Evolutionary conservation across 352 stramenopile species (phyloP).

Genomic region (Phytophthora fragariaefolia): DNA sequence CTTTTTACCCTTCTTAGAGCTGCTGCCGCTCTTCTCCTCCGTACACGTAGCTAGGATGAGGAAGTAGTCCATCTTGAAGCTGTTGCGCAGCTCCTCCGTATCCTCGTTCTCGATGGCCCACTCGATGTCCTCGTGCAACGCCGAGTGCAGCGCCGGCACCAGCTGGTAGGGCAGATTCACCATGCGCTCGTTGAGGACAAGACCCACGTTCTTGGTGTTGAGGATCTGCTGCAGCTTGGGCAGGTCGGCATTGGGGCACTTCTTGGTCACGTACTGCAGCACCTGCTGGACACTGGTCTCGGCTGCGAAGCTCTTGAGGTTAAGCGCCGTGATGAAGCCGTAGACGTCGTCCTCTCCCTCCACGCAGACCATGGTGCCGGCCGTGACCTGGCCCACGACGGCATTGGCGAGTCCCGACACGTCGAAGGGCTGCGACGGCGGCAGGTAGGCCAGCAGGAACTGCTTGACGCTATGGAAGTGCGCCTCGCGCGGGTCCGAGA

Average conservation of each 20-base stretch:
- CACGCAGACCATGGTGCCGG: conserved; percentile 83
- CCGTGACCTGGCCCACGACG: conserved; percentile 75
- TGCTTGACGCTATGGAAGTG: conserved; percentile 91
- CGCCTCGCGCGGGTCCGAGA: conserved; percentile 77
- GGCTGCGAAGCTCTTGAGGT: conserved; percentile 57
- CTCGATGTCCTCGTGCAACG: conserved; percentile 87
- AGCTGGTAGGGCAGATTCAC: conserved; percentile 89
- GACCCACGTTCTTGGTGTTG: conserved; percentile 57
- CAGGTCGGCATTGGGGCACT: conserved; percentile 59
- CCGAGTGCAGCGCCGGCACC: conserved; percentile 78
- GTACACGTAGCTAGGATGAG: conserved; percentile 75
- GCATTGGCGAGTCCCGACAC: conserved; percentile 82
- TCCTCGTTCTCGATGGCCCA: conserved; percentile 84
- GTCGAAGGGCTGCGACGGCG: conserved; percentile 78
- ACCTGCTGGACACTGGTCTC: conserved; percentile 76
- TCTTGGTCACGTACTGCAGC: conserved; percentile 79
- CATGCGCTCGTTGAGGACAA: conserved; percentile 88
- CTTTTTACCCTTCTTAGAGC: conserved; percentile 73
- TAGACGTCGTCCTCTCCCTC: conserved; percentile 85
- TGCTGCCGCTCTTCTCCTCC: conserved; percentile 53
- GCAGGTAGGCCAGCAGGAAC: conserved; percentile 79
- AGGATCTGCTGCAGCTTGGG: conserved; percentile 70
- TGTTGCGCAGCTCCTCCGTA: conserved; percentile 61
- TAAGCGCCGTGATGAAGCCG: conserved; percentile 87
- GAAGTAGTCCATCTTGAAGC: conserved; percentile 87